Base-by-base conservation (phyloP, 1,284 basidiomycete genomes). In the Naganishia albida region DNA sequence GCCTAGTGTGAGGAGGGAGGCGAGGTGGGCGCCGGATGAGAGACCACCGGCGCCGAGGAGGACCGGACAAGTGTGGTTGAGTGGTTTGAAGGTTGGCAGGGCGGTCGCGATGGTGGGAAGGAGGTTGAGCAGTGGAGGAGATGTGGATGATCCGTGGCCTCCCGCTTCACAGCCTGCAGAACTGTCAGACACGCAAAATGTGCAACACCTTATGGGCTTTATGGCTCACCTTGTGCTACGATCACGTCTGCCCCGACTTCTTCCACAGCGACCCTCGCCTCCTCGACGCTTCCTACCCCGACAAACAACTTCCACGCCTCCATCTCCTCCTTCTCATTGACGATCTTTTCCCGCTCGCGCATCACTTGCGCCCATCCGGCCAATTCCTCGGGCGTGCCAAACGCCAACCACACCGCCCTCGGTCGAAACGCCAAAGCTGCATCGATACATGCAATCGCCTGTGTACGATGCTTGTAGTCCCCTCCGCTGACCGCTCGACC, bases 351-450 rank as follows among this genome's bases (percentile, higher is more conserved):
- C 60, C 82, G 78, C 13, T 81, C 75, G 60, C 86, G 86, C 48
- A 89, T 80, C 66, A 82, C 81, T 23, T 81, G 72, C 44, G 88
- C 81, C 88, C 88, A 90, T 63, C 79, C 76, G 8, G 77, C 77
- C 20, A 89, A 68, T 70, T 86, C 75, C 46, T 79, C 74, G n/a
- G 28, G 30, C 2, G 48, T 46, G 1, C 89, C 89, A 72, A 88
- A 89, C 0, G 88, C 80, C 50, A 90, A 80, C 88, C 89, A 90
- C 55, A 90, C 77, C 8, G 87, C 87, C 55, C 80, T 80, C n/a
- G 88, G 84, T 25, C 81, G 78, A 65, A 81, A 80, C 57, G 85
- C 81, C 51, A 89, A 79, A 10, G 84, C 83, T 20, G 80, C 73
- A 12, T 80, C 75, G n/a, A 90, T 74, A 20, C 83, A 68, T 20